Evolutionary conservation across 495 filamentous ascomycete species (phyloP).

Genomic region (Hypoxylon fragiforme): DNA sequence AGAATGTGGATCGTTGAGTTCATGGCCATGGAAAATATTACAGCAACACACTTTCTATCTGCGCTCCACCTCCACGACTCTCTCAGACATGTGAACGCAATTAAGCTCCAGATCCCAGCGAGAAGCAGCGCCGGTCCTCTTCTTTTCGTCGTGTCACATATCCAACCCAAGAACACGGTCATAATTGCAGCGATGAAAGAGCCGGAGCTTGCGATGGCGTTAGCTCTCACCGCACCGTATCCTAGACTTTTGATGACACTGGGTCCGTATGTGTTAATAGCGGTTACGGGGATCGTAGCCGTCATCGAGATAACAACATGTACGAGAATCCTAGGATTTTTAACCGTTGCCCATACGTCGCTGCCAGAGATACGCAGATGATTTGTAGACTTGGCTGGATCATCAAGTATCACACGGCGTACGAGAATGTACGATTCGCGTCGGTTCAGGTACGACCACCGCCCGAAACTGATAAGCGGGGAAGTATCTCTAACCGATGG

Average conservation of each 20-base stretch:
- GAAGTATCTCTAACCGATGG: slow-evolving; percentile 44
- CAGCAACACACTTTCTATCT: slow-evolving; percentile 43
- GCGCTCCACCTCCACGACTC: slow-evolving; percentile 44
- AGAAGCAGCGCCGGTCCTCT: slow-evolving; percentile 48
- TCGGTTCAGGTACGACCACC: slow-evolving; percentile 44
- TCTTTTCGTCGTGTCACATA: slow-evolving; percentile 39
- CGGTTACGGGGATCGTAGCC: slow-evolving; percentile 40
- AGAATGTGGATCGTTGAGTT: slow-evolving; percentile 51
- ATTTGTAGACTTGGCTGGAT: slow-evolving; percentile 38
- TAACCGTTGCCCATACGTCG: slow-evolving; percentile 48
- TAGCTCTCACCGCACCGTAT: slow-evolving; percentile 50
- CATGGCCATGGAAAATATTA: slow-evolving; percentile 57
- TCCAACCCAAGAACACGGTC: slow-evolving; percentile 50
- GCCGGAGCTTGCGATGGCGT: slow-evolving; percentile 56
- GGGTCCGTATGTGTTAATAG: slow-evolving; percentile 53
- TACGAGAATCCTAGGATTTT: slow-evolving; percentile 48
- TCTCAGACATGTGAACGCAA: slow-evolving; percentile 48
- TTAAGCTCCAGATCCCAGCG: slow-evolving; percentile 50
- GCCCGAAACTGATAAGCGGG: slow-evolving; percentile 47
- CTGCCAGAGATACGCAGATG: slow-evolving; percentile 47
- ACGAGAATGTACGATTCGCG: slow-evolving; percentile 44
- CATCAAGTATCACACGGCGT: slow-evolving; percentile 43
- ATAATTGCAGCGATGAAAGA: slow-evolving; percentile 46
- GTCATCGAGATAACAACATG: slow-evolving; percentile 48
- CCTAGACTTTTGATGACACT: slow-evolving; percentile 49